Base-by-base conservation (phyloP, 371 early-diverging fungal genomes). In the Apophysomyces trapeziformis region DNA sequence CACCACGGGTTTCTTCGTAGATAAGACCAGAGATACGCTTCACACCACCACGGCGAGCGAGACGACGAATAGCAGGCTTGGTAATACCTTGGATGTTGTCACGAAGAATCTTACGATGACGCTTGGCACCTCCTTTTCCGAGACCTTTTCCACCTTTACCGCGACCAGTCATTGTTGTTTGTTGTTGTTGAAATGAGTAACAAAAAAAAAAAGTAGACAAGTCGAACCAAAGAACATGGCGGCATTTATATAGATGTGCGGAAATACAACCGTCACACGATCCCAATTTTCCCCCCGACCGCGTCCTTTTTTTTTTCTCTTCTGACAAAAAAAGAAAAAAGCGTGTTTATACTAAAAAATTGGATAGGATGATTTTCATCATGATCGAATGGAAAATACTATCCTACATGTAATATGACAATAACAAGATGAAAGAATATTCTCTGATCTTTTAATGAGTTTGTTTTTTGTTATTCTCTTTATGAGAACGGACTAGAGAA, bases 21-120 rank as follows among this genome's bases (percentile, higher is more conserved):
- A 26, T 26, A 26, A 26, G 26, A 26, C 26, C 26, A 26, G 26
- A 26, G 26, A 26, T 26, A 26, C 26, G 26, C 26, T 26, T 26
- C 26, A 26, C 99, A 92, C 99, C 99, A 79, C 99, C 99, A 94
- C 99, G 97, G 82, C 99, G 95, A 58, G 99, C 99, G 67, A 99
- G 97, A 92, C 99, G 96, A 85, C 99, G 98, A 80, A 99, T 99
- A 76, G 99, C 99, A 67, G 99, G 99, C 92, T 99, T 99, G 78
- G 98, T 97, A 78, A 99, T 99, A 76, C 98, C 98, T 87, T 94
- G 92, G 83, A 97, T 97, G 94, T 96, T 96, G 82, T 96, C 98
- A 77, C 97, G 94, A 72, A 98, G 91, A 87, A 98, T 96, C 92
- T 97, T 98, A 87, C 99, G 93, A 86, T 99, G 99, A 82, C 99